Evolutionary conservation across 2,329 filamentous ascomycete species (phyloP), one percentile per base, ranked within the genome.

Genomic region (Ophiostoma perfectum): DNA sequence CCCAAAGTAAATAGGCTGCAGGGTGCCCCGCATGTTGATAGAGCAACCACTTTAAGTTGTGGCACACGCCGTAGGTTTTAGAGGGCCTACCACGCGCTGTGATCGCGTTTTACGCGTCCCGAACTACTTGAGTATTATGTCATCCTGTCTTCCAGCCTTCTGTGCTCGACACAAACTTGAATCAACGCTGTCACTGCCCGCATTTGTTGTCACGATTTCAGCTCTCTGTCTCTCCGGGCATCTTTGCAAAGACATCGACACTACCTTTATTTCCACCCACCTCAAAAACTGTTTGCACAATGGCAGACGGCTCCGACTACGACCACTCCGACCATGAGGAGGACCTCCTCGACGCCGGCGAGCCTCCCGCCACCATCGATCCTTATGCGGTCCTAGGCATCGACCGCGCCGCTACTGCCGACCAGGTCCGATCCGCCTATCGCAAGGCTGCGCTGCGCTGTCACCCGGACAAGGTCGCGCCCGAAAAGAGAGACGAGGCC

Each of bases 361-460:
- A 75, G 60, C 60, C 60, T 39, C 60, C 60, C 16, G 39, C 58
- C 14, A 11, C 60, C 18, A 87, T 90, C 60, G 82, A 91, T 73
- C 94, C 95, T 0, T 99, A 99, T 75, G 85, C 88, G 74, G 86
- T 94, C 67, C 87, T 99, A 8, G 85, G 82, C 36, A 78, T 99
- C 55, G 83, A 88, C 49, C 86, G 86, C 70, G 81, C 85, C 66
- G 93, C 93, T 14, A 91, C 90, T 0, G 80, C 87, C 55, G 88
- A 92, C 71, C 86, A 97, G 74, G 86, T 99, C 80, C 97, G 96
- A 77, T 88, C 87, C 18, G 92, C 94, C 18, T 99, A 99, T 81
- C 90, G 92, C 76, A 97, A 96, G 77, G 87, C 90, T 66, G 95
- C 95, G 3, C 83, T 99, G 70, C 93, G 88, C 77, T 86, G 93